Evolutionary conservation across 108 stramenopile genomes (phyloP).

Genomic region (Skeletonema grethae): DNA sequence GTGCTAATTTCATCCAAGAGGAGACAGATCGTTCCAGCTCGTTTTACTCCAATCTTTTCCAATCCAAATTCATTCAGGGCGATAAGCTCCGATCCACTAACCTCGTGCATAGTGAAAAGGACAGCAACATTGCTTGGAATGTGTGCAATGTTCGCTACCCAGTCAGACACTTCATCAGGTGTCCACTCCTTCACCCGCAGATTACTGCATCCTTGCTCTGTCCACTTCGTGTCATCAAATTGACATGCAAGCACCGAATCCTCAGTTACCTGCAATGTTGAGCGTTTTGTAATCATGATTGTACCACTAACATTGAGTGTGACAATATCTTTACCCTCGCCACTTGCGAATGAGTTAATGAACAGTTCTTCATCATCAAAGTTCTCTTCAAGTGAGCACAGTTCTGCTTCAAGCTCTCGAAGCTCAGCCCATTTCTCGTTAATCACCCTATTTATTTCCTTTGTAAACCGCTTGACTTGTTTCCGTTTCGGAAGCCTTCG

Average conservation of each 20-base stretch:
- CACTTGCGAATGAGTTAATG: slow-evolving; percentile 16
- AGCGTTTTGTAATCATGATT: slow-evolving; percentile 29
- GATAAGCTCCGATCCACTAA: slow-evolving; percentile 28
- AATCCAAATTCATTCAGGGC: slow-evolving; percentile 33
- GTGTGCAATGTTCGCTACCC: slow-evolving; percentile 19
- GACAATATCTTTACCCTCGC: slow-evolving; percentile 20
- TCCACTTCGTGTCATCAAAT: slow-evolving; percentile 25
- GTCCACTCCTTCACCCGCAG: slow-evolving; percentile 20
- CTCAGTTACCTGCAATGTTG: slow-evolving; percentile 19
- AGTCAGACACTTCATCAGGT: slow-evolving; percentile 19
- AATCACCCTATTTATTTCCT: slow-evolving; percentile 19
- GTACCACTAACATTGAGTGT: slow-evolving; percentile 50
- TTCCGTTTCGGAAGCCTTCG: background rate
- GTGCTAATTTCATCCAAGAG: slow-evolving; percentile 32
- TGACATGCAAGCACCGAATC: slow-evolving; percentile 38
- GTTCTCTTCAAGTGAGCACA: slow-evolving; percentile 16
- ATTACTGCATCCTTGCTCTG: slow-evolving; percentile 12
- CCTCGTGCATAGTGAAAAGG: slow-evolving; percentile 26
- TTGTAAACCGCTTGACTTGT: slow-evolving; percentile 16
- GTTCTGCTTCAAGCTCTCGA: slow-evolving; percentile 13
- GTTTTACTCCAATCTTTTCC: slow-evolving; percentile 25
- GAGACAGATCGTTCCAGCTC: slow-evolving; percentile 25
- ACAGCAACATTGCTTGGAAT: slow-evolving; percentile 19
- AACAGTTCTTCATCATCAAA: slow-evolving; percentile 35
- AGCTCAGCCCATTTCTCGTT: slow-evolving; percentile 15